Evolutionary conservation across 1,139 yeast species (phyloP).

Genomic region (Diutina neorugosa): DNA sequence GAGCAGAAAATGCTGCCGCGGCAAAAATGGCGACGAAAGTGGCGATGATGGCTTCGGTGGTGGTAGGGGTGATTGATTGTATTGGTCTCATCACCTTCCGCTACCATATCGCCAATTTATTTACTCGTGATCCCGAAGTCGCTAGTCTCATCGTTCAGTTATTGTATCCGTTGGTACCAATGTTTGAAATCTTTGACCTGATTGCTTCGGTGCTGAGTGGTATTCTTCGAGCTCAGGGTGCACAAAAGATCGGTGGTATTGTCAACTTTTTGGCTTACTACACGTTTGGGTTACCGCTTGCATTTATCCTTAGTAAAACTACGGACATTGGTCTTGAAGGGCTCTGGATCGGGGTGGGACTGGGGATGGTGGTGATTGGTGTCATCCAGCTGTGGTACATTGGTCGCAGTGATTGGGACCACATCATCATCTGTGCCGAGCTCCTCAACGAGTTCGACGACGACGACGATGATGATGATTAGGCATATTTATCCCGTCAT

Average conservation of each 20-base stretch:
- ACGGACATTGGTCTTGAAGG: conserved; percentile 48
- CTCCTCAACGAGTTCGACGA: conserved; percentile 9
- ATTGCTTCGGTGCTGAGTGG: conserved; percentile 79
- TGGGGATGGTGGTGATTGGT: conserved; percentile 65
- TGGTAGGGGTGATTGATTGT: conserved; percentile 49
- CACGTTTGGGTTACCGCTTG: conserved; percentile 48
- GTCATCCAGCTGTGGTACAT: conserved; percentile 37
- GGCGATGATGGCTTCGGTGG: conserved; percentile 47
- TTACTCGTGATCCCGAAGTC: conserved; percentile 62
- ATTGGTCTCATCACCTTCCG: conserved; percentile 39
- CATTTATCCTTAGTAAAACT: conserved; percentile 48
- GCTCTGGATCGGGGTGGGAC: conserved; percentile 80
- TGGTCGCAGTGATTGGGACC: conserved; percentile 30
- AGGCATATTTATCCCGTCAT: background rate
- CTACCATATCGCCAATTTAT: conserved; percentile 46
- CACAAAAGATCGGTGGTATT: conserved; percentile 73
- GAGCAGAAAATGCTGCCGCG: conserved; percentile 51
- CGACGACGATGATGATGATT: conserved; percentile 8
- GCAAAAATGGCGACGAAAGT: conserved; percentile 59
- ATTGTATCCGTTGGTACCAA: conserved; percentile 57
- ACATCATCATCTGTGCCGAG: conserved; percentile 15
- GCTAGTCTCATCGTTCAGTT: conserved; percentile 32
- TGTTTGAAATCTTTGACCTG: conserved; percentile 70
- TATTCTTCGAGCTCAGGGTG: conserved; percentile 75
- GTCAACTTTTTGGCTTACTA: conserved; percentile 71